These are phyloP conservation scores for Talaromyces sp. DNA, from an alignment of 2,329 filamentous ascomycete genomes.

Conservation along the genomic window DNA sequence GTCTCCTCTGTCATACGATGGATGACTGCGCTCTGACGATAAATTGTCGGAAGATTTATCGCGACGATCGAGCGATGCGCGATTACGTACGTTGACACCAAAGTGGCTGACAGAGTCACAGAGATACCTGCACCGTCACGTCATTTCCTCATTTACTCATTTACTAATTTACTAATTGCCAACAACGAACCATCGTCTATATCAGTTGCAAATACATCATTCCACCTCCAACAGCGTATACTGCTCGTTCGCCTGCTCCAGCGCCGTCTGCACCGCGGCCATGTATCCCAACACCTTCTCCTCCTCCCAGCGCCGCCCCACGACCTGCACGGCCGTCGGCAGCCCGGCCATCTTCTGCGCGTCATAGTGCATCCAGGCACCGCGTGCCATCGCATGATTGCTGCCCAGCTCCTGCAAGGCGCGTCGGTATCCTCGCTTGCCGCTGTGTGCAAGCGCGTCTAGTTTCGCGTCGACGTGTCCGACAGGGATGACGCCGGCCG, in stretches of 20 bases:
- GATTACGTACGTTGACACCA: not conserved
- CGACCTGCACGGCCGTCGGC: slow-evolving; percentile 79
- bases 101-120: not conserved
- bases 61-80: not conserved
- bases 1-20: not conserved
- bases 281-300: slow-evolving; percentile 82
- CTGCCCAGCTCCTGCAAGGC: slow-evolving; percentile 31
- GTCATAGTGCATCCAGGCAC: slow-evolving; percentile 84
- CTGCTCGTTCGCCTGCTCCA: slow-evolving; percentile 46
- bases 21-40: not conserved
- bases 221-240: slow-evolving; percentile 35
- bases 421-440: slow-evolving; percentile 41
- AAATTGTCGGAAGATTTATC: not conserved
- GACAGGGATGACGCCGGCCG: slow-evolving; percentile 74
- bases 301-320: slow-evolving; percentile 74
- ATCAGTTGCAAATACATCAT: slow-evolving; percentile 14
- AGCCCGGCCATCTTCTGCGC: slow-evolving; percentile 77
- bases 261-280: slow-evolving; percentile 69
- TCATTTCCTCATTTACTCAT: not conserved
- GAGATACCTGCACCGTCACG: not conserved
- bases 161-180: not conserved
- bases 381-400: slow-evolving; percentile 73
- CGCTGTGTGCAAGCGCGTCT: slow-evolving; percentile 48
- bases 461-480: slow-evolving; percentile 74
- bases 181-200: not conserved